Conservation (phyloP, 2,329 filamentous ascomycete genomes). For the Bipolaris victoriae region DNA sequence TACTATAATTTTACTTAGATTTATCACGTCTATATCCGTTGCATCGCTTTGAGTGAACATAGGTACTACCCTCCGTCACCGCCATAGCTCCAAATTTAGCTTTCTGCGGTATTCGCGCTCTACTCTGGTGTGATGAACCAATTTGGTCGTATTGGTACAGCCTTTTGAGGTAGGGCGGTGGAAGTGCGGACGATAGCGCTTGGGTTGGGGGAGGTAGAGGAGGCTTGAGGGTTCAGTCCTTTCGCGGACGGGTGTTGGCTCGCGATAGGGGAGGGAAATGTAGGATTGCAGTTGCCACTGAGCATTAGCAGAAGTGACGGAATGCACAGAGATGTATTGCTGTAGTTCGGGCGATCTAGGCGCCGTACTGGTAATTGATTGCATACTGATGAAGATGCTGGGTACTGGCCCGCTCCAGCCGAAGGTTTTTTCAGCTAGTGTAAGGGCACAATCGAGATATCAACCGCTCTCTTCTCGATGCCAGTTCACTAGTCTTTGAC, state of each 20-base stretch:
- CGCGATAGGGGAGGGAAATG: neutral
- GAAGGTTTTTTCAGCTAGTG: neutral
- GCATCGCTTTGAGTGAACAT: neutral
- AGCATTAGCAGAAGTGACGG: neutral
- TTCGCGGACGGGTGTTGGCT: neutral
- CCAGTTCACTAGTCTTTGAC: neutral
- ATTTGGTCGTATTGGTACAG: neutral
- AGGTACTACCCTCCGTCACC: neutral
- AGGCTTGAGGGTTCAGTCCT: no score
- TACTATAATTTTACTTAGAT: neutral
- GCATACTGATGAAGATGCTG: neutral
- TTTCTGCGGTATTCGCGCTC: neutral
- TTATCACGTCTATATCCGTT: neutral
- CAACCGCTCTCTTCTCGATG: neutral
- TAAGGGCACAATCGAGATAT: neutral
- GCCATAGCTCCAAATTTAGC: neutral
- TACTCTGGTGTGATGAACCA: neutral
- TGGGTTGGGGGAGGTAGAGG: neutral
- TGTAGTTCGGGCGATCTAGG: neutral
- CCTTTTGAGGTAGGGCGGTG: neutral
- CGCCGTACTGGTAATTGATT: neutral
- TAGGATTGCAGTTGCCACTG: neutral
- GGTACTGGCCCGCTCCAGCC: neutral
- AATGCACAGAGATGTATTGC: neutral
- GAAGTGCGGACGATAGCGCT: neutral